phyloP scores from a whole-genome alignment of 2,329 filamentous ascomycete species.

The Colletotrichum shisoi region DNA sequence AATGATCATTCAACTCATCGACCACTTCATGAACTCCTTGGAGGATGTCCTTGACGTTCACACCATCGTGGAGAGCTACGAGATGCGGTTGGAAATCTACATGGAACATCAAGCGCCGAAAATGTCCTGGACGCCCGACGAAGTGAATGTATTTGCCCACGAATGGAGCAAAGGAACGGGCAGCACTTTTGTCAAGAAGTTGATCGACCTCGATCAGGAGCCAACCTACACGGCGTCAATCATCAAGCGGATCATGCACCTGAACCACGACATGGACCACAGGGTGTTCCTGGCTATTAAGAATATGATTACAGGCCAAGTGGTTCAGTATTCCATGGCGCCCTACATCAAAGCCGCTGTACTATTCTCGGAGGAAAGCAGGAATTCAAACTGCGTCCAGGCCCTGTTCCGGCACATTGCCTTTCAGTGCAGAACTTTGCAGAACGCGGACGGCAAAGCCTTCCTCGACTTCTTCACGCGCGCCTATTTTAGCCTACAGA shows the following conservation, averaged over 20 bases:
- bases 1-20: constrained; percentile 60
- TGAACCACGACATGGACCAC: constrained; percentile 59
- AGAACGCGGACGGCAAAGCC: constrained; percentile 57
- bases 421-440: constrained; percentile 54
- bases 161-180: constrained; percentile 50
- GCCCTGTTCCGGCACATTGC: constrained; percentile 55
- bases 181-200: constrained; percentile 70
- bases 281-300: constrained; percentile 63
- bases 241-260: constrained; percentile 63
- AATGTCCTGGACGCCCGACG: constrained; percentile 57
- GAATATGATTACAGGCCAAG: constrained; percentile 61
- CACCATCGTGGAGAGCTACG: constrained; percentile 51
- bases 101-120: constrained; percentile 44
- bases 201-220: constrained; percentile 70
- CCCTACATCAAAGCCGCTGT: constrained; percentile 67
- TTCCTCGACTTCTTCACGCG: constrained; percentile 57
- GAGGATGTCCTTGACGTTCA: constrained; percentile 50
- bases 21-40: constrained; percentile 55
- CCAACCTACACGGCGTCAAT: constrained; percentile 61
- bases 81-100: constrained; percentile 51
- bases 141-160: constrained; percentile 57
- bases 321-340: constrained; percentile 56
- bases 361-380: constrained; percentile 59
- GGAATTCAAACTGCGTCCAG: constrained; percentile 47
- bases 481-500: constrained; percentile 45